These are phyloP conservation scores for Cudoniella acicularis DNA, from an alignment of 495 filamentous ascomycete genomes.

Conservation along the genomic window DNA sequence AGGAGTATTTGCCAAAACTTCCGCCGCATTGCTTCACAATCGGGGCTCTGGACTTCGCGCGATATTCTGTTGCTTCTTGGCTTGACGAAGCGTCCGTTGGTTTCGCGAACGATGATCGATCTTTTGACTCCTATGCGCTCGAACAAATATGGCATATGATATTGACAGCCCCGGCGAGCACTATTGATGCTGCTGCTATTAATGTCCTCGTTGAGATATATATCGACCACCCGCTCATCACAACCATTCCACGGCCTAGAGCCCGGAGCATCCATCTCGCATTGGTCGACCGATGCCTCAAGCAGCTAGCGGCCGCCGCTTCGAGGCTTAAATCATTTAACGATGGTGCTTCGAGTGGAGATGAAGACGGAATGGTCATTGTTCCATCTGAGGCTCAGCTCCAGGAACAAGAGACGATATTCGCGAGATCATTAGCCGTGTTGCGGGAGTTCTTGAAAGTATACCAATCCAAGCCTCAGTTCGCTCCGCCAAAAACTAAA, in stretches of 20 bases:
- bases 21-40: slow-evolving; percentile 60
- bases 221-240: slow-evolving; percentile 48
- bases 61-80: slow-evolving; percentile 19
- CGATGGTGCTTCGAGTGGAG: slow-evolving; percentile 37
- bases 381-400: slow-evolving; percentile 35
- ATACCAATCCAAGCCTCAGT: slow-evolving; percentile 43
- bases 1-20: slow-evolving; percentile 61
- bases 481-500: slow-evolving; percentile 42
- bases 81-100: slow-evolving; percentile 8
- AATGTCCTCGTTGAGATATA: slow-evolving; percentile 71
- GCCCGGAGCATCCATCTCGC: slow-evolving; percentile 64
- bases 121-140: slow-evolving; percentile 56
- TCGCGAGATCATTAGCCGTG: slow-evolving; percentile 60
- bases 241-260: slow-evolving; percentile 39
- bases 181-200: slow-evolving; percentile 66
- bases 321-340: slow-evolving; percentile 44
- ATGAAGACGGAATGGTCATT: slow-evolving; percentile 48
- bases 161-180: slow-evolving; percentile 62
- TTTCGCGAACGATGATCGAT: slow-evolving; percentile 35
- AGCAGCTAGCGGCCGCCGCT: slow-evolving; percentile 69
- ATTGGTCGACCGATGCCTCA: slow-evolving; percentile 72
- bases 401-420: slow-evolving; percentile 51
- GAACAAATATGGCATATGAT: slow-evolving; percentile 85
- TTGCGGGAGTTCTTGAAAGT: slow-evolving; percentile 43
- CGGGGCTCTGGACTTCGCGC: slow-evolving; percentile 65